These are phyloP conservation scores for Quillaja saponaria DNA, from an alignment of 306 rosid genomes.

Conservation along the genomic window DNA sequence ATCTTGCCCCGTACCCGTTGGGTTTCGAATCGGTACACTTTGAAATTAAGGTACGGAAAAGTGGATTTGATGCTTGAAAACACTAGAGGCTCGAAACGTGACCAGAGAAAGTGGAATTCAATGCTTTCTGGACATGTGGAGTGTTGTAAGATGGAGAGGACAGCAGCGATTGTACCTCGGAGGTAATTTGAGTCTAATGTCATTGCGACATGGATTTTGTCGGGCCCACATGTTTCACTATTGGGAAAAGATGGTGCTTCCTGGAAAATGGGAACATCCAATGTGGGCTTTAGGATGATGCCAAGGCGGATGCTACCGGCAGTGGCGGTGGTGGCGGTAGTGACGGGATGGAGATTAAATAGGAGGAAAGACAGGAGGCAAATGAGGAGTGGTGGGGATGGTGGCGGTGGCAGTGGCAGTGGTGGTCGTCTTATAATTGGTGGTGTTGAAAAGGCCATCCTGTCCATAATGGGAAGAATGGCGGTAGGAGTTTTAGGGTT, in stretches of 20 bases:
- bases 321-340: conserved; percentile 8
- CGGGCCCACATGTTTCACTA: conserved; percentile 48
- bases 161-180: conserved; percentile 80
- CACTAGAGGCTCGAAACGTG: conserved; percentile 55
- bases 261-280: conserved; percentile 45
- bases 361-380: conserved; percentile 62
- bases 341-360: neutral
- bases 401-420: conserved; percentile 9
- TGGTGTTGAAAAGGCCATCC: conserved; percentile 67
- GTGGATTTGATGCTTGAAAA: conserved; percentile 67
- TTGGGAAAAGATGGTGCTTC: conserved; percentile 79
- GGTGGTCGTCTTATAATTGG: no score
- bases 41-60: conserved; percentile 76
- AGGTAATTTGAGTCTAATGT: conserved; percentile 85
- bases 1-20: conserved; percentile 67
- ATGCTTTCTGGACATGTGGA: conserved; percentile 71
- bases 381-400: conserved; percentile 5
- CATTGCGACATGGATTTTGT: conserved; percentile 72
- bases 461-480: conserved; percentile 41
- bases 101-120: conserved; percentile 80
- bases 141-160: conserved; percentile 71
- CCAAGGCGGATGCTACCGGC: conserved; percentile 43
- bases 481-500: conserved; percentile 22
- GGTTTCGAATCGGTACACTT: conserved; percentile 62
- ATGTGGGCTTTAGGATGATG: conserved; percentile 47